Conservation (phyloP, 1,284 basidiomycete species). For the Ustilago cynodontis region DNA sequence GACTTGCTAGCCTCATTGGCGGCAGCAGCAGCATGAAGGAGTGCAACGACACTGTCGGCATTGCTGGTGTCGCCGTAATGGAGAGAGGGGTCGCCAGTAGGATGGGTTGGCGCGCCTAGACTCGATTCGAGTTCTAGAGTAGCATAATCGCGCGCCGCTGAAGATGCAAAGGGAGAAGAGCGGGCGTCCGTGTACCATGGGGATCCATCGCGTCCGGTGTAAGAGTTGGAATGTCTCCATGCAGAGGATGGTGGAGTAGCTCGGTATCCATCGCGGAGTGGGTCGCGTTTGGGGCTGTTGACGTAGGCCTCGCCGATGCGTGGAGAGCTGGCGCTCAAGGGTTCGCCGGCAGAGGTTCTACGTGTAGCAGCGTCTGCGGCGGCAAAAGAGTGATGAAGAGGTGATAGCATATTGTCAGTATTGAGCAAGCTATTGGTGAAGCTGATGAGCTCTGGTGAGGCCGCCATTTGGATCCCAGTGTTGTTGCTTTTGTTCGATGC, state of each 20-base stretch:
- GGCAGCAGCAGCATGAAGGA: constrained; percentile 51
- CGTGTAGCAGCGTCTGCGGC: constrained; percentile 35
- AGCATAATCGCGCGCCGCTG: constrained; percentile 56
- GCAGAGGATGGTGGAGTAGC: constrained; percentile 51
- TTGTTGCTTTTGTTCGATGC: too few relatives aligned
- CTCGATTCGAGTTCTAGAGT: constrained; percentile 48
- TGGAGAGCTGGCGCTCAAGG: constrained; percentile 50
- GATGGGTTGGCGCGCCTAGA: constrained; percentile 33
- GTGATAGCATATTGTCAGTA: constrained; percentile 58
- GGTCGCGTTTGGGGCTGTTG: constrained; percentile 59
- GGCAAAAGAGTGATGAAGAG: constrained; percentile 43
- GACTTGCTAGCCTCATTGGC: constrained; percentile 47
- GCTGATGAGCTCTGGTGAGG: constrained; percentile 51
- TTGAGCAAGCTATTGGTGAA: constrained; percentile 54
- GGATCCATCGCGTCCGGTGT: constrained; percentile 56
- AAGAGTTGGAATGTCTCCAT: constrained; percentile 45
- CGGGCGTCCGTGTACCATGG: constrained; percentile 63
- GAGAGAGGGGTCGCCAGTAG: constrained; percentile 37
- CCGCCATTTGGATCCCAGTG: constrained; percentile 39
- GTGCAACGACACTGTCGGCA: constrained; percentile 49
- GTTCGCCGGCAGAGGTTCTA: constrained; percentile 48
- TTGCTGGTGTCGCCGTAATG: constrained; percentile 56
- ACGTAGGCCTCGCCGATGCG: constrained; percentile 53
- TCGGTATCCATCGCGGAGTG: constrained; percentile 54
- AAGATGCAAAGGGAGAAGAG: constrained; percentile 65